Evolutionary conservation across 164 flowering plant species (phyloP).

Genomic region (Vitis labrusca): DNA sequence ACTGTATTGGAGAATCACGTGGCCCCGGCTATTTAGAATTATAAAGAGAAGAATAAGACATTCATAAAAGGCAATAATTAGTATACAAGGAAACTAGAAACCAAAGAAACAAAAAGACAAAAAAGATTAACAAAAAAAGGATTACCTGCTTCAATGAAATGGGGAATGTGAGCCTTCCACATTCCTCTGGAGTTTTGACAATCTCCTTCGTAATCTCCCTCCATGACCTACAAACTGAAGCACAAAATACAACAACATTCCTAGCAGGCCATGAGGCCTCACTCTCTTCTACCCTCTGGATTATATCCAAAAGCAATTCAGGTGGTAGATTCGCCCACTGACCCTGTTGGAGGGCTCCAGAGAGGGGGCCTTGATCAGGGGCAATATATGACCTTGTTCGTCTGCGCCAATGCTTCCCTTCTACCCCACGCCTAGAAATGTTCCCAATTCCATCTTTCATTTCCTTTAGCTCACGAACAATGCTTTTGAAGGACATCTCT

Average conservation of each 20-base stretch:
- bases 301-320: conserved; percentile 67
- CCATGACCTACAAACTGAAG: conserved; percentile 76
- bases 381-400: conserved; percentile 50
- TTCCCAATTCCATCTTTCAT: conserved; percentile 70
- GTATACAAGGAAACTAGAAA: background rate
- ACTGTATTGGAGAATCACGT: conserved; percentile 73
- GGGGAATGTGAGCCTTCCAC: conserved; percentile 75
- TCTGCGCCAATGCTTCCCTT: conserved; percentile 48
- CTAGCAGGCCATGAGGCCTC: conserved; percentile 79
- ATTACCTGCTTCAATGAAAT: conserved; percentile 77
- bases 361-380: conserved; percentile 41
- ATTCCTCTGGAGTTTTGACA: conserved; percentile 63
- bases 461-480: conserved; percentile 71
- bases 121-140: background rate
- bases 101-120: background rate
- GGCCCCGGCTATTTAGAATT: conserved; percentile 52
- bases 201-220: conserved; percentile 65
- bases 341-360: conserved; percentile 41
- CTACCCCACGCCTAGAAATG: conserved; percentile 49
- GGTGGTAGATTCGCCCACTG: conserved; percentile 74
- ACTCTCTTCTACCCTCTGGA: conserved; percentile 67
- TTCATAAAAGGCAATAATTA: background rate
- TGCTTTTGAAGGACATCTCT: conserved; percentile 66
- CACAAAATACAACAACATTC: conserved; percentile 56
- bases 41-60: background rate